Percentiles rank a stretch among this genome's conserved stretches.
Conservation (phyloP, 2,329 filamentous ascomycete species). For the Alternaria burnsii region DNA sequence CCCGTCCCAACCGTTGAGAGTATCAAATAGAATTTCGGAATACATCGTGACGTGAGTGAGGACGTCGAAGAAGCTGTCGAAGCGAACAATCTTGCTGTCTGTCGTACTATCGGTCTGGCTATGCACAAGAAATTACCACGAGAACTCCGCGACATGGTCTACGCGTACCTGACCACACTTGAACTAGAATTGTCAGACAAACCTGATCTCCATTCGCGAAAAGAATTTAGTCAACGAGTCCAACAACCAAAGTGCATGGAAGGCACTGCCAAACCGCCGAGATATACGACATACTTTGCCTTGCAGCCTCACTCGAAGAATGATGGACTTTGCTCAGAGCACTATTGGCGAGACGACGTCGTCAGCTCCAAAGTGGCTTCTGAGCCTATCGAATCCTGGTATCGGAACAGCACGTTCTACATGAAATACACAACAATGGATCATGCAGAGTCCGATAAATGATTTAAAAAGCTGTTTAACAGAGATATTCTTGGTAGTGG, state of each 20-base stretch:
- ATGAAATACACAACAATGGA: not conserved
- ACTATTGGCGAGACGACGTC: constrained; percentile 1
- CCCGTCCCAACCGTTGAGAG: not conserved
- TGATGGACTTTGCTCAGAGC: not conserved
- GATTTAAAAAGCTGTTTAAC: not conserved
- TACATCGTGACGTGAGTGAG: not conserved
- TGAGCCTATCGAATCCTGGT: not conserved
- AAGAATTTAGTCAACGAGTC: not conserved
- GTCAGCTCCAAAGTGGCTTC: not conserved
- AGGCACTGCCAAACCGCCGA: not conserved
- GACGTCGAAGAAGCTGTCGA: not conserved
- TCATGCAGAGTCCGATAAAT: not conserved
- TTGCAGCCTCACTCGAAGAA: not conserved
- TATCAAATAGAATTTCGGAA: not conserved
- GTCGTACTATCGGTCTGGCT: not conserved
- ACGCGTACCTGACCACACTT: not conserved
- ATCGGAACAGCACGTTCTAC: not conserved
- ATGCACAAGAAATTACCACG: not conserved
- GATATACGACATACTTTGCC: not conserved
- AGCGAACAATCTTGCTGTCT: not conserved
- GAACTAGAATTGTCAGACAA: not conserved
- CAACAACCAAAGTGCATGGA: not conserved
- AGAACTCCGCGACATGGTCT: constrained; percentile 8
- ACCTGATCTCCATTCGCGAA: not conserved
- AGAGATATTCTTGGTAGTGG: not conserved